These are phyloP conservation scores for Sarocladiaceae sp. DNA, from an alignment of 2,329 filamentous ascomycete genomes.

Conservation along the genomic window DNA sequence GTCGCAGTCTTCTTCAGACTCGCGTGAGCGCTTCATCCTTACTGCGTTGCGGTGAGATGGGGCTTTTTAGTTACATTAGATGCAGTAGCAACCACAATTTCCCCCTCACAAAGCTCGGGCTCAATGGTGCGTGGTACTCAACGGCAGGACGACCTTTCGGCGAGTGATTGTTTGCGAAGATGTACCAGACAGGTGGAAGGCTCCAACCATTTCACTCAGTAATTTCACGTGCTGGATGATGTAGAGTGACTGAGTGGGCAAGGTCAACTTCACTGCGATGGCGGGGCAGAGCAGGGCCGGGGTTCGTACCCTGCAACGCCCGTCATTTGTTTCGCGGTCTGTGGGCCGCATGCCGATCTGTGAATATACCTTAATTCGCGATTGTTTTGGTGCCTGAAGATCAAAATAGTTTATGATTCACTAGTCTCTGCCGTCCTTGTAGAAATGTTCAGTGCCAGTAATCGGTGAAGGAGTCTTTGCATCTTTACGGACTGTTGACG, in stretches of 20 bases:
- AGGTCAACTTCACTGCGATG: not conserved
- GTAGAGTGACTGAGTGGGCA: too few relatives aligned
- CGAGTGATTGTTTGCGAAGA: too few relatives aligned
- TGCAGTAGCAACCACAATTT: not conserved
- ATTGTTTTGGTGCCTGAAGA: too few relatives aligned
- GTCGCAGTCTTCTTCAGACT: conserved; percentile 43
- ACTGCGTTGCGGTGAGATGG: conserved; percentile 13
- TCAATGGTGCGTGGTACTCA: not conserved
- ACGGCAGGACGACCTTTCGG: too few relatives aligned
- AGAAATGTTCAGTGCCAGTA: too few relatives aligned
- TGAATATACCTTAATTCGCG: not conserved
- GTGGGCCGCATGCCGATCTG: not conserved
- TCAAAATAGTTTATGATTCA: not conserved
- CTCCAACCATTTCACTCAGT: too few relatives aligned
- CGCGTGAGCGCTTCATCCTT: conserved; percentile 61
- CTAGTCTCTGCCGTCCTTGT: too few relatives aligned
- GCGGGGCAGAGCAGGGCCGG: not conserved
- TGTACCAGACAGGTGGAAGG: too few relatives aligned
- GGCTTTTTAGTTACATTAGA: conserved; percentile 9
- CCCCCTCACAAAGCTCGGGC: too few relatives aligned
- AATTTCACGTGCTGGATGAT: too few relatives aligned
- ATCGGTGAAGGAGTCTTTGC: too few relatives aligned
- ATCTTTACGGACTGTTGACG: not conserved
- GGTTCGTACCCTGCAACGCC: not conserved
- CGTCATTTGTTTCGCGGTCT: not conserved